Conservation (phyloP, 2,329 filamentous ascomycete genomes). For the Teratosphaeria viscida region DNA sequence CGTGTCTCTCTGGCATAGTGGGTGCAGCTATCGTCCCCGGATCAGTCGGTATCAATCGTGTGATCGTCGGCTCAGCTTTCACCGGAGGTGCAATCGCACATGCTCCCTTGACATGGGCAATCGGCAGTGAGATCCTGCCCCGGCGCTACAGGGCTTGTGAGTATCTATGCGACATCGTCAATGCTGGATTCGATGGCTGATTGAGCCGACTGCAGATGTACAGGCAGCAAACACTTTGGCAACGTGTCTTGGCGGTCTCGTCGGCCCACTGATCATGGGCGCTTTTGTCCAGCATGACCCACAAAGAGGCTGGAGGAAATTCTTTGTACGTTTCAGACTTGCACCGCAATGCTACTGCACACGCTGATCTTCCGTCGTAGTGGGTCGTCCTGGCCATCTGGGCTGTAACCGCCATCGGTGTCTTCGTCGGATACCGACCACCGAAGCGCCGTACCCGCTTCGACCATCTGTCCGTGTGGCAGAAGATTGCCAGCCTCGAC, state of each 20-base stretch:
- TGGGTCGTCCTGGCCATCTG: constrained; percentile 11
- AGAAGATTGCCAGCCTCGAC: constrained; percentile 10
- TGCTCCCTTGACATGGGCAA: constrained; percentile 7
- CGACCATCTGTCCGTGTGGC: constrained; percentile 4
- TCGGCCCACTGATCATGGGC: constrained; percentile 1
- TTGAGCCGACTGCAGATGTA: not conserved
- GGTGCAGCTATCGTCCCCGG: constrained; percentile 11
- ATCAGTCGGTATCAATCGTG: constrained; percentile 4
- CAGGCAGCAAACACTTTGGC: constrained; percentile 5
- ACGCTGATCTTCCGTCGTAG: not conserved
- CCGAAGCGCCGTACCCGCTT: constrained; percentile 7
- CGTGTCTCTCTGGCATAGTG: constrained; percentile 6
- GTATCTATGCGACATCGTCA: not conserved
- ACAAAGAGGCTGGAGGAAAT: constrained; percentile 8
- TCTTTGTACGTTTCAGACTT: constrained; percentile 1
- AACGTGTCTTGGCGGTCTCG: constrained; percentile 3
- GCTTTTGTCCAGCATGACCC: not conserved
- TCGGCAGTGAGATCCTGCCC: constrained; percentile 11
- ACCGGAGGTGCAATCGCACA: constrained; percentile 10
- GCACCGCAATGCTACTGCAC: not conserved
- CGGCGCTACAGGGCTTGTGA: constrained; percentile 7
- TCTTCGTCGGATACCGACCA: constrained; percentile 11
- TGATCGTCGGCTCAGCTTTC: constrained; percentile 7
- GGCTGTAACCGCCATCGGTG: constrained; percentile 5
- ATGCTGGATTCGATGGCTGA: not conserved